Conservation (phyloP, 2,329 filamentous ascomycete genomes). For the Colletotrichum viniferum region DNA sequence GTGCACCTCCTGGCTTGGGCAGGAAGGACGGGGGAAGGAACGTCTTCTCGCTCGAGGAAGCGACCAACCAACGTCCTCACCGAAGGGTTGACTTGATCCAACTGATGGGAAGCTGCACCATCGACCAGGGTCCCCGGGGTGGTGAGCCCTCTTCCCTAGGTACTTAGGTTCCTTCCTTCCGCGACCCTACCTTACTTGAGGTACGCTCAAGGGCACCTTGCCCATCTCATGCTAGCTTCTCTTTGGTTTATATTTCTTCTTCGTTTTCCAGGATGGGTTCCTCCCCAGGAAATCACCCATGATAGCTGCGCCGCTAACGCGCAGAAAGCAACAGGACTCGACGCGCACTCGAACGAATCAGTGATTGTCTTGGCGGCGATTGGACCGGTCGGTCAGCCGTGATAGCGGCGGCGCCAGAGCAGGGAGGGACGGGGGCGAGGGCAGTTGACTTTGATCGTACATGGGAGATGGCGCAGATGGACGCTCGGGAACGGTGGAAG, state of each 20-base stretch:
- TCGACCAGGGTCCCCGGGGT: background rate
- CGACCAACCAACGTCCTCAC: slow-evolving; percentile 8
- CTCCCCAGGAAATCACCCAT: slow-evolving; percentile 1
- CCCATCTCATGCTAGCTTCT: background rate
- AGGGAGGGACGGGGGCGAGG: background rate
- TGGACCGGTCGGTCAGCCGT: background rate
- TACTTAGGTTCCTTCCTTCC: slow-evolving; percentile 1
- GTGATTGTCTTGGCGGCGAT: background rate
- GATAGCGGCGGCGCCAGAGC: background rate
- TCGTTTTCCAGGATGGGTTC: background rate
- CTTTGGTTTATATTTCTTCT: background rate
- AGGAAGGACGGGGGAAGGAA: background rate
- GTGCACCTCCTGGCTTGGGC: background rate
- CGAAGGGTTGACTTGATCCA: slow-evolving; percentile 1
- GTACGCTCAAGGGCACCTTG: background rate
- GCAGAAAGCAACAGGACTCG: background rate
- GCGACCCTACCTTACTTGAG: background rate
- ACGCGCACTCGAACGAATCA: background rate
- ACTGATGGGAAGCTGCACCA: slow-evolving; percentile 11
- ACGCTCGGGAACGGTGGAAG: slow-evolving; percentile 1
- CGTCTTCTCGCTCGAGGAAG: background rate
- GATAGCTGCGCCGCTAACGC: slow-evolving; percentile 7
- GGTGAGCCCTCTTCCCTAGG: background rate
- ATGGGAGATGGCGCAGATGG: background rate
- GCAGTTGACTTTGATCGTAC: slow-evolving; percentile 7